phyloP scores from a whole-genome alignment of 176 grass and related monocot species.

The Oryza glumipatula region DNA sequence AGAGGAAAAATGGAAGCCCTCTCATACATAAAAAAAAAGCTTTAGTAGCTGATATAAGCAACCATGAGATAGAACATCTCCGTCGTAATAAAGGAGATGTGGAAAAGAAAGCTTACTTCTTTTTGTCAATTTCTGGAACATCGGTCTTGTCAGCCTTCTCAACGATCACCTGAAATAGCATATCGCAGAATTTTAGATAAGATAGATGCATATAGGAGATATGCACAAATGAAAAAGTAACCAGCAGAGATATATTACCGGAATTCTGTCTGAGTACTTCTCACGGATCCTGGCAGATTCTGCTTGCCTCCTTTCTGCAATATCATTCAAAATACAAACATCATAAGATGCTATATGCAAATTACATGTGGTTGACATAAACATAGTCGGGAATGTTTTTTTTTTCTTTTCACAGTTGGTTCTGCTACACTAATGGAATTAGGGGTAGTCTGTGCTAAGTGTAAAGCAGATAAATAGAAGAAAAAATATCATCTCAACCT shows the following conservation, averaged over 20 bases:
- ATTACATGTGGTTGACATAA: background rate
- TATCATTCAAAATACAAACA: conserved; percentile 2
- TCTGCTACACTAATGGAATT: background rate
- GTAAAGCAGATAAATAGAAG: background rate
- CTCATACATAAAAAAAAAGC: background rate
- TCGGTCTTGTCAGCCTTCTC: conserved; percentile 87
- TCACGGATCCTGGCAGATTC: conserved; percentile 88
- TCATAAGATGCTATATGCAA: background rate
- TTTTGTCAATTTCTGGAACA: conserved; percentile 90
- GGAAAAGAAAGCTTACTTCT: conserved; percentile 55
- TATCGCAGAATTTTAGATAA: conserved; percentile 30
- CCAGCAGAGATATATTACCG: conserved; percentile 44
- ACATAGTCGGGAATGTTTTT: background rate
- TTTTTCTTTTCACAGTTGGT: background rate
- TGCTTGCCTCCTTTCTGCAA: conserved; percentile 75
- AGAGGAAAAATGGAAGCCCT: too few relatives aligned
- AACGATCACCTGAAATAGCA: conserved; percentile 82
- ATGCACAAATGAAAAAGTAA: background rate
- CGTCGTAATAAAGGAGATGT: background rate
- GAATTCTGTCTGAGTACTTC: conserved; percentile 88
- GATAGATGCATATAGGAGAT: background rate
- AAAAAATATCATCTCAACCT: background rate
- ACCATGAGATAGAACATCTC: background rate
- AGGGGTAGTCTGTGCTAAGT: background rate
- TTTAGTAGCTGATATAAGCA: background rate